Percentiles rank a stretch among this genome's conserved stretches.
Conservation (phyloP, 75 land plant species). For the Pseudotsuga menziesii region DNA sequence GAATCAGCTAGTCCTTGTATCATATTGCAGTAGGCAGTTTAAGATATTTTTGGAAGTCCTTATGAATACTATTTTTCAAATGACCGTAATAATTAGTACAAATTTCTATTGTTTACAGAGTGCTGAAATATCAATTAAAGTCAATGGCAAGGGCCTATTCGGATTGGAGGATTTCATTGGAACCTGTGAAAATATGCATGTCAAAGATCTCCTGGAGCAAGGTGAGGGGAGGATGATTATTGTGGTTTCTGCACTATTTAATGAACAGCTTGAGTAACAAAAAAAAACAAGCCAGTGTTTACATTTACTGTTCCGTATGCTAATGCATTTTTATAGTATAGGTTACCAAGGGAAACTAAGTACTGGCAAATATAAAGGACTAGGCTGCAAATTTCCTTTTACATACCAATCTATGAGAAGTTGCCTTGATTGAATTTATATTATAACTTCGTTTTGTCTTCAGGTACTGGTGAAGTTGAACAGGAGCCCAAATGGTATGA, state of each 20-base stretch:
- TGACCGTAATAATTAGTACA: background rate
- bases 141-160: constrained; percentile 12
- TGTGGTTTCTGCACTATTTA: no score
- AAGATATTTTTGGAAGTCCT: background rate
- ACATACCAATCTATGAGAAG: background rate
- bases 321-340: background rate
- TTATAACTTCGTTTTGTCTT: background rate
- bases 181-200: constrained; percentile 6
- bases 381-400: background rate
- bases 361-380: background rate
- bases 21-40: background rate
- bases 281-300: no score
- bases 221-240: background rate
- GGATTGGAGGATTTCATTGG: constrained; percentile 6
- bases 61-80: background rate
- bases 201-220: constrained; percentile 1
- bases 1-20: background rate
- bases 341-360: background rate
- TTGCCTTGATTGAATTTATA: background rate
- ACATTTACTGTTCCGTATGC: background rate
- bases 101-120: constrained; percentile 7
- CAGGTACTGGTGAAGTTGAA: background rate
- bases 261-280: no score
- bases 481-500: constrained; percentile 32
- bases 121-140: constrained; percentile 5